Conservation (phyloP, 2,329 filamentous ascomycete genomes). For the Penicillium sp. region DNA sequence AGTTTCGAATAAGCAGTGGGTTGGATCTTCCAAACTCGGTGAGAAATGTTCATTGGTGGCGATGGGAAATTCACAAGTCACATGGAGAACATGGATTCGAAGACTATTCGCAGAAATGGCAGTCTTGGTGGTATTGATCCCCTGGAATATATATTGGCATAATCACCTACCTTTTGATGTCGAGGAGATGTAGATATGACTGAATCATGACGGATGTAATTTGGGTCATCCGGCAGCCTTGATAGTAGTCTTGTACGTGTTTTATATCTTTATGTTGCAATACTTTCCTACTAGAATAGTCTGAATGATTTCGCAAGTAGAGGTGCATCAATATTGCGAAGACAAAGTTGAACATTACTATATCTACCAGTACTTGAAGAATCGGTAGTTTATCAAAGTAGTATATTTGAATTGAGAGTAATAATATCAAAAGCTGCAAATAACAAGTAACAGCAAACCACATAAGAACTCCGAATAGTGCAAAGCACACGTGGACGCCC, state of each 20-base stretch:
- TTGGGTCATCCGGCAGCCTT: background rate
- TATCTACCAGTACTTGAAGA: background rate
- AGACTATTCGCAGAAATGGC: no score
- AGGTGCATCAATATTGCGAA: accelerated
- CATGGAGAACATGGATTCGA: no score
- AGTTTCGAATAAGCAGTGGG: conserved; percentile 33
- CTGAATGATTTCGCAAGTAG: no score
- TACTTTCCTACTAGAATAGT: background rate
- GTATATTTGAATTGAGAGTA: background rate
- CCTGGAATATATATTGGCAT: no score
- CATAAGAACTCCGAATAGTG: background rate
- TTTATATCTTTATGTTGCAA: no score
- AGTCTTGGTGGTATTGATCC: no score
- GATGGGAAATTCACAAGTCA: background rate
- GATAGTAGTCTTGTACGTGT: background rate
- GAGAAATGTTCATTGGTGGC: background rate
- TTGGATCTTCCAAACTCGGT: conserved; percentile 18
- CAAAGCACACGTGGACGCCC: background rate
- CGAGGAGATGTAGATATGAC: no score
- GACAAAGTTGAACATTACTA: background rate
- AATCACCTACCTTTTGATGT: no score
- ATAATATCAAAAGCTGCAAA: background rate
- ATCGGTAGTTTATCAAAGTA: background rate
- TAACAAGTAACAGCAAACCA: background rate
- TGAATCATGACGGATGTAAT: no score